Percentiles rank a stretch among this genome's conserved stretches.
These are phyloP conservation scores for Colletotrichum tabaci DNA, from an alignment of 2,329 filamentous ascomycete species.

Conservation along the genomic window DNA sequence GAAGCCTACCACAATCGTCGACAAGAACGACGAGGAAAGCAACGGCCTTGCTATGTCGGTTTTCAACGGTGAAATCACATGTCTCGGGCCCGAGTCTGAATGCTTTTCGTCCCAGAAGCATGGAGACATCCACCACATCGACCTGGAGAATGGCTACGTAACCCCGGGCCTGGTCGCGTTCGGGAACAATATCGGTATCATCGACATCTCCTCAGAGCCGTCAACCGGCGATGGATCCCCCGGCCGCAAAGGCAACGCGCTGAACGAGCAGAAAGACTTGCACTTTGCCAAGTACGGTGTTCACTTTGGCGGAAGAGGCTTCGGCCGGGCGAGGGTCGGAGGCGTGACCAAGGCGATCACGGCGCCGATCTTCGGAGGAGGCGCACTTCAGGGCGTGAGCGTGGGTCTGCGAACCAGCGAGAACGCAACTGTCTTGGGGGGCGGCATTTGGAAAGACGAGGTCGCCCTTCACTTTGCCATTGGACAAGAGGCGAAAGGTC, in stretches of 20 bases:
- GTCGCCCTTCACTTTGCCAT: slow-evolving; percentile 59
- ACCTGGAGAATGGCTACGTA: slow-evolving; percentile 62
- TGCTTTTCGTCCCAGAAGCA: not conserved
- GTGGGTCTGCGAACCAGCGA: slow-evolving; percentile 56
- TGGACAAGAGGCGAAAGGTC: slow-evolving; percentile 51
- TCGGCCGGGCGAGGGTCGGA: slow-evolving; percentile 57
- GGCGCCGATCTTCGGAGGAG: slow-evolving; percentile 50
- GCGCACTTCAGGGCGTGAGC: slow-evolving; percentile 57
- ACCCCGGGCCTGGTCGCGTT: slow-evolving; percentile 65
- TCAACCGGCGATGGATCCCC: slow-evolving; percentile 63
- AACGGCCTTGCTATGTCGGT: not conserved
- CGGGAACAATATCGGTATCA: slow-evolving; percentile 62
- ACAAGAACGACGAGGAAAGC: no score
- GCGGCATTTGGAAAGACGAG: slow-evolving; percentile 58
- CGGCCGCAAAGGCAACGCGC: slow-evolving; percentile 44
- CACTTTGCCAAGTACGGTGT: slow-evolving; percentile 58
- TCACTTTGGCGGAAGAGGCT: slow-evolving; percentile 56
- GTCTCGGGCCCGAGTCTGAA: not conserved
- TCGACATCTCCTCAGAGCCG: slow-evolving; percentile 62
- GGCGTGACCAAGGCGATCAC: slow-evolving; percentile 62
- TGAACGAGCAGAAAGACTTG: slow-evolving; percentile 48
- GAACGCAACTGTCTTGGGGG: slow-evolving; percentile 55
- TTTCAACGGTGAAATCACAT: not conserved
- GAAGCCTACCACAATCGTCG: accelerated
- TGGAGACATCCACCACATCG: slow-evolving; percentile 45